A percentile compares a stretch with the other conserved stretches of the same genome.
Evolutionary conservation across 1,139 yeast species (phyloP).

Genomic region (Casaregolazyma lundiana): DNA sequence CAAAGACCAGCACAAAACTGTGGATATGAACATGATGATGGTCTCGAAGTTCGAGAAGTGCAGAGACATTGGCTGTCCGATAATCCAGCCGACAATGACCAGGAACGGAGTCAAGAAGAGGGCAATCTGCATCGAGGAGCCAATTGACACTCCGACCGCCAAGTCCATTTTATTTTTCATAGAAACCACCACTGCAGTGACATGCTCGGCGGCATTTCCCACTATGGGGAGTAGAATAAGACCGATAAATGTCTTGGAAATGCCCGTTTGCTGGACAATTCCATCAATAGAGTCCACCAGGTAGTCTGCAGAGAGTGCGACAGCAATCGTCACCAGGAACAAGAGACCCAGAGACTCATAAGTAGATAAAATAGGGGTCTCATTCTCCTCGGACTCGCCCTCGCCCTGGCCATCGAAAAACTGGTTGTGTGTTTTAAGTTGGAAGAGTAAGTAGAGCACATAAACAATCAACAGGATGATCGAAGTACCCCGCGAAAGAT

Average conservation of each 20-base stretch:
- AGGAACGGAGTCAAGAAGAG: slow-evolving; percentile 90
- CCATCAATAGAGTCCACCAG: slow-evolving; percentile 90
- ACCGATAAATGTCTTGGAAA: slow-evolving; percentile 93
- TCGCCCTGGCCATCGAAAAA: slow-evolving; percentile 48
- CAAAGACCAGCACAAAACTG: slow-evolving; percentile 80
- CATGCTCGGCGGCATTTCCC: slow-evolving; percentile 98
- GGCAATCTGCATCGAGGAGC: slow-evolving; percentile 95
- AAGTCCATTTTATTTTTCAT: slow-evolving; percentile 95
- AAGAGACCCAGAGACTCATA: slow-evolving; percentile 35
- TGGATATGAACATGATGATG: slow-evolving; percentile 80
- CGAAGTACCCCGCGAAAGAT: slow-evolving; percentile 83
- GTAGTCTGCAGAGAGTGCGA: slow-evolving; percentile 88
- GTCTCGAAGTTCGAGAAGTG: slow-evolving; percentile 93
- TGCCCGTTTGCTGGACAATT: slow-evolving; percentile 75
- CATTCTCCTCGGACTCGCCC: slow-evolving; percentile 30
- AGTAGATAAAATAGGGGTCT: slow-evolving; percentile 28
- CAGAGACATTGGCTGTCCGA: slow-evolving; percentile 88
- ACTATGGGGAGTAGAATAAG: slow-evolving; percentile 90
- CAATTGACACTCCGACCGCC: slow-evolving; percentile 95
- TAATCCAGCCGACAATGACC: slow-evolving; percentile 87
- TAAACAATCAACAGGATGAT: slow-evolving; percentile 74
- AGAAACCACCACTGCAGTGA: slow-evolving; percentile 91
- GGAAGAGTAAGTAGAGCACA: slow-evolving; percentile 75
- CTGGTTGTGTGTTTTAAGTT: slow-evolving; percentile 75
- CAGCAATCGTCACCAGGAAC: slow-evolving; percentile 65